Evolutionary conservation across 2,329 filamentous ascomycete species (phyloP).

Genomic region (Aaosphaeria pasadenensis): DNA sequence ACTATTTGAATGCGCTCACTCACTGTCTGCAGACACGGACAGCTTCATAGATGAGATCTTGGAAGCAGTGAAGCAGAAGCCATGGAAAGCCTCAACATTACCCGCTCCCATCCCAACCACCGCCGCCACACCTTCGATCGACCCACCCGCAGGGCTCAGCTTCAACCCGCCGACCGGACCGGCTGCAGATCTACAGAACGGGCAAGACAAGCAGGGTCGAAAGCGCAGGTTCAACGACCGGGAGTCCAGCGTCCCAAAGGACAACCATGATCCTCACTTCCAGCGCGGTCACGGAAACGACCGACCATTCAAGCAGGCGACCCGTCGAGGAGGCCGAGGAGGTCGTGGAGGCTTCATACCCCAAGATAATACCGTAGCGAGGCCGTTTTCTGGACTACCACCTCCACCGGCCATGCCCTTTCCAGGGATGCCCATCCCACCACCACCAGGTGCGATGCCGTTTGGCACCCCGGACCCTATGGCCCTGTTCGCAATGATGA

Average conservation of each 20-base stretch:
- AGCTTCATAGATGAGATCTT: slow-evolving; percentile 72
- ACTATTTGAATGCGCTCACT: background rate
- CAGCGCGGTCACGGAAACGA: slow-evolving; percentile 26
- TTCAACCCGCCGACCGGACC: slow-evolving; percentile 23
- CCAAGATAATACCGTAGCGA: background rate
- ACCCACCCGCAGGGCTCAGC: slow-evolving; percentile 15
- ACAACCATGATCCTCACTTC: slow-evolving; percentile 41
- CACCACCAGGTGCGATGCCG: slow-evolving; percentile 42
- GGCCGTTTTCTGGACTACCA: slow-evolving; percentile 15
- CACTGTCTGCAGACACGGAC: slow-evolving; percentile 47
- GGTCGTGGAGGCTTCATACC: slow-evolving; percentile 29
- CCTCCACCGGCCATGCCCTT: slow-evolving; percentile 27
- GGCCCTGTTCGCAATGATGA: slow-evolving; percentile 57
- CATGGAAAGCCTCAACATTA: slow-evolving; percentile 31
- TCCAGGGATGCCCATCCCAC: slow-evolving; percentile 37
- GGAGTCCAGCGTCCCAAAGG: slow-evolving; percentile 43
- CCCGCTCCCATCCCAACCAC: slow-evolving; percentile 12
- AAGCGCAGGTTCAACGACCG: slow-evolving; percentile 60
- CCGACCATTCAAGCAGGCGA: slow-evolving; percentile 56
- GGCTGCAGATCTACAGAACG: slow-evolving; percentile 4
- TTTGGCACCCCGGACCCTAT: slow-evolving; percentile 62
- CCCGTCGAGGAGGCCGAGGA: slow-evolving; percentile 44
- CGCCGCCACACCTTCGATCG: slow-evolving; percentile 18
- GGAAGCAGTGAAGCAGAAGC: slow-evolving; percentile 58
- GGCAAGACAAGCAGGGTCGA: slow-evolving; percentile 34